These are phyloP conservation scores for Wallacemonas rigidus DNA, from an alignment of 208 protist genomes.

Conservation along the genomic window DNA sequence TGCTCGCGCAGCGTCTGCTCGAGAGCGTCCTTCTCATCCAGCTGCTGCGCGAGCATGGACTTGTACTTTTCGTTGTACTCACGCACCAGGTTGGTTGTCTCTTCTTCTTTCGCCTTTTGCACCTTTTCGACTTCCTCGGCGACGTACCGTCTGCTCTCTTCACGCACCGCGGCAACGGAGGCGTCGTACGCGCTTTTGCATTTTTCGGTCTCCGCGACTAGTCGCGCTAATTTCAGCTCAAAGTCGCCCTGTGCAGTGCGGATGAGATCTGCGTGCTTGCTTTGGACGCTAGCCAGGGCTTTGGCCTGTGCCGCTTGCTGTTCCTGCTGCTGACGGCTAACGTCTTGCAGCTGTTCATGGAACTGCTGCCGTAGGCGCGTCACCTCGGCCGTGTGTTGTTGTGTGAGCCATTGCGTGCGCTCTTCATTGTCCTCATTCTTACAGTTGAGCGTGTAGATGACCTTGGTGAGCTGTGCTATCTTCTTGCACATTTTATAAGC, in stretches of 20 bases:
- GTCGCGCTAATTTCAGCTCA: constrained; percentile 31
- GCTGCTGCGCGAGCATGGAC: constrained; percentile 89
- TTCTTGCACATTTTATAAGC: constrained; percentile 97
- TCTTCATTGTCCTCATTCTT: constrained; percentile 94
- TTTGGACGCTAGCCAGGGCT: constrained; percentile 27
- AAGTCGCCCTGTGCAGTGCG: constrained; percentile 44
- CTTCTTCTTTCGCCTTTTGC: constrained; percentile 56
- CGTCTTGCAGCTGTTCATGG: constrained; percentile 56
- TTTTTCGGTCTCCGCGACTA: constrained; percentile 43
- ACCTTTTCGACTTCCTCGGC: constrained; percentile 40
- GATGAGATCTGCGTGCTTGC: constrained; percentile 33
- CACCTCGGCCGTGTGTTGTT: constrained; percentile 86
- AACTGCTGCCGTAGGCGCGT: neutral
- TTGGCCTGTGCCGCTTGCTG: constrained; percentile 31
- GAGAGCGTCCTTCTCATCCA: constrained; percentile 79
- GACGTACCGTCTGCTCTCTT: constrained; percentile 28
- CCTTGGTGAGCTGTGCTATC: constrained; percentile 97
- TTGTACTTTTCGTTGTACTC: constrained; percentile 95
- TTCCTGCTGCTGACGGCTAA: constrained; percentile 49
- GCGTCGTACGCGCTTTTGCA: constrained; percentile 53
- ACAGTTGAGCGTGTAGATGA: constrained; percentile 97
- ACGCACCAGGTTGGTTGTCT: constrained; percentile 73
- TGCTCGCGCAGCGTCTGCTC: constrained; percentile 51
- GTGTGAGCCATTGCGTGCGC: constrained; percentile 63
- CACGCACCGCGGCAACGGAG: constrained; percentile 31